Conservation (phyloP, 495 filamentous ascomycete genomes). For the Podospora bellae-mahoneyi region DNA sequence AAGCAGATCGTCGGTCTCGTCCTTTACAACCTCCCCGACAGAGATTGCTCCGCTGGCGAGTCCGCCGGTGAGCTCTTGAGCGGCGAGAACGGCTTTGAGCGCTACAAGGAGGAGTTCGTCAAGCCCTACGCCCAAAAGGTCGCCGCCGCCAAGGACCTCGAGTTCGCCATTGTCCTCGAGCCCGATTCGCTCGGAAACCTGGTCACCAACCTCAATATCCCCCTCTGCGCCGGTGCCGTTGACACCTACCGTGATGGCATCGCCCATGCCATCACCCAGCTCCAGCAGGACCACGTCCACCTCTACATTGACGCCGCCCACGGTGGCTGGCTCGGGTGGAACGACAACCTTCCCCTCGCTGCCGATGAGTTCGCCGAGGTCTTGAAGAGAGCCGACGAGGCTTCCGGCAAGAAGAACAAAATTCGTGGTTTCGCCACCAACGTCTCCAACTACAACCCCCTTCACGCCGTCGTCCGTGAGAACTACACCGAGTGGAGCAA, state of each 20-base stretch:
- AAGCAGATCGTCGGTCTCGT: constrained; percentile 51
- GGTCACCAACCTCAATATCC: constrained; percentile 55
- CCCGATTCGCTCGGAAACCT: constrained; percentile 63
- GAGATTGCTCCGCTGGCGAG: constrained; percentile 60
- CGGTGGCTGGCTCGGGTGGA: constrained; percentile 76
- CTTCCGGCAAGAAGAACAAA: constrained; percentile 25
- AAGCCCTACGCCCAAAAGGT: constrained; percentile 42
- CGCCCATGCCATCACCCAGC: constrained; percentile 53
- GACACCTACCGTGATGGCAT: constrained; percentile 48
- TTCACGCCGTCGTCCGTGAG: constrained; percentile 29
- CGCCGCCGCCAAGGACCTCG: constrained; percentile 28
- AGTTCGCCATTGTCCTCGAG: constrained; percentile 47
- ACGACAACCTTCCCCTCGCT: constrained; percentile 60
- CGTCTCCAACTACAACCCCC: constrained; percentile 74
- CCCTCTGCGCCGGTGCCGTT: constrained; percentile 55
- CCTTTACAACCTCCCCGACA: constrained; percentile 64
- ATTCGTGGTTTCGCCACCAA: constrained; percentile 72
- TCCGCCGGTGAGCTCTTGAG: constrained; percentile 58
- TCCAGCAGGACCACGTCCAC: constrained; percentile 57
- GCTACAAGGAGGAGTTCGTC: constrained; percentile 60
- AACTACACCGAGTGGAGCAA: constrained; percentile 45
- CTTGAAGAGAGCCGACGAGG: constrained; percentile 52
- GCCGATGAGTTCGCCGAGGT: constrained; percentile 53
- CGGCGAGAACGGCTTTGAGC: constrained; percentile 46
- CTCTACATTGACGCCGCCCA: constrained; percentile 63